Evolutionary conservation across 257 asterid genomes (phyloP).

Genomic region (Plantago elongata): DNA sequence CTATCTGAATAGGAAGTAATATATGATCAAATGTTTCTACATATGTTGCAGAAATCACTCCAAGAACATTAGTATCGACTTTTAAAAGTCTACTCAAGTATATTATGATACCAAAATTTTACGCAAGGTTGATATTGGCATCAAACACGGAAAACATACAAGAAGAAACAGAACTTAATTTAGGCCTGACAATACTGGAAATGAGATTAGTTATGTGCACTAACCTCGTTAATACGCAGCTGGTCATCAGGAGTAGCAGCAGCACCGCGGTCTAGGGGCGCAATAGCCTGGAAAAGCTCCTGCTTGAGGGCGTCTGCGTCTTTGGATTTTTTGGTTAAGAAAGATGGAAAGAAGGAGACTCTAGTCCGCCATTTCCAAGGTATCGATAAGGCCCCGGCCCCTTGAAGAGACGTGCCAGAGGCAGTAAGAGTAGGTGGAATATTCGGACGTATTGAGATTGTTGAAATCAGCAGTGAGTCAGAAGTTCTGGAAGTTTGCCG

Average conservation of each 20-base stretch:
- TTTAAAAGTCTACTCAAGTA: too few relatives aligned
- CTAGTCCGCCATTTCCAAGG: conserved; percentile 36
- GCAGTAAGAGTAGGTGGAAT: conserved; percentile 11
- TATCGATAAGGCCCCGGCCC: neutral
- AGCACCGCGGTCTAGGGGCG: conserved; percentile 61
- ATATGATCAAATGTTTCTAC: neutral
- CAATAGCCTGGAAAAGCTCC: conserved; percentile 53
- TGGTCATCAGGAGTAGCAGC: conserved; percentile 53
- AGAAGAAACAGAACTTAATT: too few relatives aligned
- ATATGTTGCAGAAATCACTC: neutral
- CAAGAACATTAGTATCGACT: too few relatives aligned
- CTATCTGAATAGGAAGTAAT: conserved; percentile 33
- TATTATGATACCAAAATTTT: too few relatives aligned
- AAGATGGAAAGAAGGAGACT: conserved; percentile 39
- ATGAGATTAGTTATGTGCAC: too few relatives aligned
- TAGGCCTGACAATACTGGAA: neutral
- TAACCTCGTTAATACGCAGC: conserved; percentile 38
- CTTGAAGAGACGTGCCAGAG: neutral
- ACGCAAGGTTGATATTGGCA: too few relatives aligned
- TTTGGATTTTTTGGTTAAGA: conserved; percentile 18
- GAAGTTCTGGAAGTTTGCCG: neutral
- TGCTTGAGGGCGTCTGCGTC: conserved; percentile 37
- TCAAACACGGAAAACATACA: too few relatives aligned
- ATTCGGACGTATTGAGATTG: conserved; percentile 10
- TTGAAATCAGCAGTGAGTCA: conserved; percentile 5